Conservation (phyloP, 2,329 filamentous ascomycete genomes). For the Furcasterigmium sp. region DNA sequence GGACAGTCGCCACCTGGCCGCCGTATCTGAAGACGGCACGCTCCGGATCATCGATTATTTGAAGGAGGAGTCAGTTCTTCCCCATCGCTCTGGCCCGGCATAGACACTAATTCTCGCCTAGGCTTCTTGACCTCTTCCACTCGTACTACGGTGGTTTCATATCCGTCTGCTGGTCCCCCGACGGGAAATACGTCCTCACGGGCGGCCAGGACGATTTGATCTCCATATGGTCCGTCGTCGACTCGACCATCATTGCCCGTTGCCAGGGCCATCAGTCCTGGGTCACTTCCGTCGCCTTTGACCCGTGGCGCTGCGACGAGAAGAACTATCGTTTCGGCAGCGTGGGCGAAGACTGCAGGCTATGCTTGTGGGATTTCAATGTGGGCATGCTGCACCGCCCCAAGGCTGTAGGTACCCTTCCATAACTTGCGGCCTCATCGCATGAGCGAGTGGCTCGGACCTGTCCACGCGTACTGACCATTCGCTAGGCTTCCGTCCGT, state of each 20-base stretch:
- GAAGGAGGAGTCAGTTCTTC: constrained; percentile 66
- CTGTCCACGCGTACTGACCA: no score
- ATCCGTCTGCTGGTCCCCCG: constrained; percentile 95
- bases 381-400: constrained; percentile 94
- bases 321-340: constrained; percentile 93
- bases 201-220: constrained; percentile 95
- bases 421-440: background rate
- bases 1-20: constrained; percentile 78
- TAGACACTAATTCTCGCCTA: constrained; percentile 25
- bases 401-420: constrained; percentile 68
- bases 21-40: constrained; percentile 87
- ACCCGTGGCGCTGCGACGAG: constrained; percentile 95
- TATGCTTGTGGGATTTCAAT: constrained; percentile 95
- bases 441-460: background rate
- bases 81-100: background rate
- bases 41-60: constrained; percentile 89
- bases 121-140: constrained; percentile 79
- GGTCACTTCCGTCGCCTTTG: constrained; percentile 90
- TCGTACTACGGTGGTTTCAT: constrained; percentile 92
- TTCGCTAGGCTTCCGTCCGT: constrained; percentile 48
- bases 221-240: constrained; percentile 88
- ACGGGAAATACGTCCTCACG: constrained; percentile 91
- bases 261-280: constrained; percentile 95
- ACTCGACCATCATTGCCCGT: constrained; percentile 78
- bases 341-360: constrained; percentile 86